Evolutionary conservation across 345 rosid species (phyloP).

Genomic region (Rhizophora mangle): DNA sequence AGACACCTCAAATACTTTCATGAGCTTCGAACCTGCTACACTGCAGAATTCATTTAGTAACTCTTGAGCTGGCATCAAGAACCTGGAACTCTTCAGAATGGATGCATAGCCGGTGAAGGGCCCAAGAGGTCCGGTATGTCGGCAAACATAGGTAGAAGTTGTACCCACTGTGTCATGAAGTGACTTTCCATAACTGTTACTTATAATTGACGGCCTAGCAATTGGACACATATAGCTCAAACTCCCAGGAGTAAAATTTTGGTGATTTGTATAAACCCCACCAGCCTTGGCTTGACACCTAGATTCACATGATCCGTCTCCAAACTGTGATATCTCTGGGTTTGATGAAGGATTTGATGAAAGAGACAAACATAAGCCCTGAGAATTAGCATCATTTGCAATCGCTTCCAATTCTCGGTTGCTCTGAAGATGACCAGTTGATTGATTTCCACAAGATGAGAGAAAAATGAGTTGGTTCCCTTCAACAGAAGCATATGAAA

Average conservation of each 20-base stretch:
- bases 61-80: constrained; percentile 53
- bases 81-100: constrained; percentile 54
- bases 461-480: constrained; percentile 31
- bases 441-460: constrained; percentile 30
- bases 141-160: constrained; percentile 21
- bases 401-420: constrained; percentile 13
- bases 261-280: constrained; percentile 18
- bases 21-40: constrained; percentile 13
- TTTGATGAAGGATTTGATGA: constrained; percentile 39
- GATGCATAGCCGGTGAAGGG: constrained; percentile 75
- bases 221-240: constrained; percentile 13
- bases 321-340: constrained; percentile 17
- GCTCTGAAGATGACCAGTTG: constrained; percentile 11
- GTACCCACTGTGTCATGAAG: constrained; percentile 23
- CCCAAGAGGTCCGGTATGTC: constrained; percentile 55
- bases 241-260: constrained; percentile 17
- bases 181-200: constrained; percentile 33
- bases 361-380: constrained; percentile 52
- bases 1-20: constrained; percentile 1
- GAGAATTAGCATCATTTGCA: constrained; percentile 23
- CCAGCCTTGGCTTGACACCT: constrained; percentile 6
- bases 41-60: constrained; percentile 45
- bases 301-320: constrained; percentile 18
- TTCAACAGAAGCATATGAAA: constrained; percentile 25
- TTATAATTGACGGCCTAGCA: constrained; percentile 20